A percentile compares a stretch with the other conserved stretches of the same genome.
Evolutionary conservation across 2,329 filamentous ascomycete species (phyloP).

Genomic region (Fusarium poae): DNA sequence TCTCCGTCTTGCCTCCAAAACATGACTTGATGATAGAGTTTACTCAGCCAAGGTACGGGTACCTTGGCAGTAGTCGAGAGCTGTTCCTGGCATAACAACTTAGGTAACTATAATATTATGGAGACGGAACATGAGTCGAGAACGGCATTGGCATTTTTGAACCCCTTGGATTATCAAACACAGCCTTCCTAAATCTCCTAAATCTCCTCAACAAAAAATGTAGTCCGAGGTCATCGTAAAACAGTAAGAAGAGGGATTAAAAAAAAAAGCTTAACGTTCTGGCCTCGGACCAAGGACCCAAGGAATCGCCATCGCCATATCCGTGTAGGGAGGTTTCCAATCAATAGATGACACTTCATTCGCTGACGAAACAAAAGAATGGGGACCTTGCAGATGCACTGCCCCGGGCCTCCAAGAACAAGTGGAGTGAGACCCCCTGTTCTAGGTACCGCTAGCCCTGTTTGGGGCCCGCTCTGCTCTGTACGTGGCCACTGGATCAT

Average conservation of each 20-base stretch:
- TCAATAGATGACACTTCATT: neutral
- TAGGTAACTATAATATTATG: slow-evolving; percentile 12
- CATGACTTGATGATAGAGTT: slow-evolving; percentile 7
- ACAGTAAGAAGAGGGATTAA: slow-evolving; percentile 11
- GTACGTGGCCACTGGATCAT: slow-evolving; percentile 27
- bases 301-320: slow-evolving; percentile 42
- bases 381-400: slow-evolving; percentile 31
- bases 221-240: slow-evolving; percentile 4
- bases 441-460: slow-evolving; percentile 7
- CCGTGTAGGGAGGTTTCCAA: slow-evolving; percentile 21
- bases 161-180: slow-evolving; percentile 9
- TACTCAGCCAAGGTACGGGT: neutral
- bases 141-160: slow-evolving; percentile 16
- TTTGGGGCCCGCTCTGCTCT: neutral
- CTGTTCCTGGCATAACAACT: neutral
- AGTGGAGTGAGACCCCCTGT: slow-evolving; percentile 12
- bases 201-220: slow-evolving; percentile 34
- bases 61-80: neutral
- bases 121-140: slow-evolving; percentile 24
- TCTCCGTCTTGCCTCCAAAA: neutral
- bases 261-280: slow-evolving; percentile 42
- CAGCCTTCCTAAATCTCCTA: slow-evolving; percentile 27
- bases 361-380: slow-evolving; percentile 13
- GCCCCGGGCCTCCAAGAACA: slow-evolving; percentile 28
- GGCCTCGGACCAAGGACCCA: slow-evolving; percentile 20